Conservation (phyloP, 108 stramenopile species). For the Epithemia pelagica region DNA sequence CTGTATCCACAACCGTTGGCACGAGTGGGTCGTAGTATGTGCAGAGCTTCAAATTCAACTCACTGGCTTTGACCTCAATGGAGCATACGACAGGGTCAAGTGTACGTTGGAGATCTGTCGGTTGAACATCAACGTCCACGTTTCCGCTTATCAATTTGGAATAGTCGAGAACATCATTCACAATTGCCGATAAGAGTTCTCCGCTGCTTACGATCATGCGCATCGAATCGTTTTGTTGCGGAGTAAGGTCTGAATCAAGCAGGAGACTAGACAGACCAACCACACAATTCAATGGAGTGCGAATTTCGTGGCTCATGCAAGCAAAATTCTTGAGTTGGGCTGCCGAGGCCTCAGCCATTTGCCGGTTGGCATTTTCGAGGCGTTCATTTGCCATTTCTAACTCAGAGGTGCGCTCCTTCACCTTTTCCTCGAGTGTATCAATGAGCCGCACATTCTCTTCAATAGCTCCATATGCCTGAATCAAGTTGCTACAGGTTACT, state of each 20-base stretch:
- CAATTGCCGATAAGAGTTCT: conserved; percentile 15
- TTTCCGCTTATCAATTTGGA: conserved; percentile 18
- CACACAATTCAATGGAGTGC: conserved; percentile 24
- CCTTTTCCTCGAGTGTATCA: conserved; percentile 17
- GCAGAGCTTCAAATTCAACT: conserved; percentile 10
- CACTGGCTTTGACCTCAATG: conserved; percentile 20
- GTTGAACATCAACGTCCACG: conserved; percentile 20
- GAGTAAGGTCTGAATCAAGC: conserved; percentile 10
- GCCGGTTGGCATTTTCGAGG: conserved; percentile 13
- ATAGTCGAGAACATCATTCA: conserved; percentile 24
- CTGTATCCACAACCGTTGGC: conserved; percentile 22
- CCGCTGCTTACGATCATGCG: conserved; percentile 18
- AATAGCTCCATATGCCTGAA: conserved; percentile 17
- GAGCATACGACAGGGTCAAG: conserved; percentile 24
- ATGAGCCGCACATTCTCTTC: conserved; percentile 15
- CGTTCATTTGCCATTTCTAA: conserved; percentile 18
- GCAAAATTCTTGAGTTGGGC: conserved; percentile 19
- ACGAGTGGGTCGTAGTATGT: conserved; percentile 14
- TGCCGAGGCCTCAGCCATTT: conserved; percentile 7
- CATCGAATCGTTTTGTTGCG: conserved; percentile 16
- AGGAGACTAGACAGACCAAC: conserved; percentile 18
- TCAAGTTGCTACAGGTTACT: conserved; percentile 25
- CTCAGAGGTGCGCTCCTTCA: conserved; percentile 21
- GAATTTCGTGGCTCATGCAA: conserved; percentile 27
- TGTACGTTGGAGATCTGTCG: conserved; percentile 9